Percentiles rank a stretch among this genome's conserved stretches.
These are phyloP conservation scores for Fusarium armeniacum DNA, from an alignment of 2,329 filamentous ascomycete genomes.

Conservation along the genomic window DNA sequence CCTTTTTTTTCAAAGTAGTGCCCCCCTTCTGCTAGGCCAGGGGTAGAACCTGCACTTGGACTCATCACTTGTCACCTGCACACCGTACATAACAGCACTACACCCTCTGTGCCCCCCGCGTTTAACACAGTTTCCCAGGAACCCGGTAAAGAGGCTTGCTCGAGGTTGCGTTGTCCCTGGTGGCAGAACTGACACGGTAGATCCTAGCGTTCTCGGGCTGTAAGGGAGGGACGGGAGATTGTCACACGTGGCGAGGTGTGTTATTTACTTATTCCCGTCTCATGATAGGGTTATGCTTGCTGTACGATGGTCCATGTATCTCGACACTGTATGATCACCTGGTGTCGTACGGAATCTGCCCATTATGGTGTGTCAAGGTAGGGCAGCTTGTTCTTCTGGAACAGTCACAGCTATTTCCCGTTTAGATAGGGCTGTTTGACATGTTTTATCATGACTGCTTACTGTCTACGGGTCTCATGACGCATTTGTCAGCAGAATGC, in stretches of 20 bases:
- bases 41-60: neutral
- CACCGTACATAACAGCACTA: conserved; percentile 2
- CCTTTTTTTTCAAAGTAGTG: neutral
- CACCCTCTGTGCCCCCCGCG: conserved; percentile 1
- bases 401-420: neutral
- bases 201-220: conserved; percentile 1
- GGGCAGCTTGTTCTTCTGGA: neutral
- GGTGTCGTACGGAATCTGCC: neutral
- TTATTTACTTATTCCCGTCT: neutral
- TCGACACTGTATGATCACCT: neutral
- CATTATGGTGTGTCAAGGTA: neutral
- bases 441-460: fast-evolving
- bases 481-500: neutral
- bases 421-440: neutral
- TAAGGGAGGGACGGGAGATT: conserved; percentile 9
- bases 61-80: conserved; percentile 8
- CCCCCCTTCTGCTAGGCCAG: conserved; percentile 4
- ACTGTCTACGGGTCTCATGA: neutral
- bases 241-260: conserved; percentile 6
- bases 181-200: neutral
- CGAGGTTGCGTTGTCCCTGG: neutral
- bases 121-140: neutral
- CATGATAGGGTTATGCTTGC: neutral
- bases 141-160: conserved; percentile 3
- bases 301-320: neutral